A percentile compares a stretch with the other conserved stretches of the same genome.
These are phyloP conservation scores for Parachaetomium inaequale DNA, from an alignment of 495 filamentous ascomycete genomes.

Conservation along the genomic window DNA sequence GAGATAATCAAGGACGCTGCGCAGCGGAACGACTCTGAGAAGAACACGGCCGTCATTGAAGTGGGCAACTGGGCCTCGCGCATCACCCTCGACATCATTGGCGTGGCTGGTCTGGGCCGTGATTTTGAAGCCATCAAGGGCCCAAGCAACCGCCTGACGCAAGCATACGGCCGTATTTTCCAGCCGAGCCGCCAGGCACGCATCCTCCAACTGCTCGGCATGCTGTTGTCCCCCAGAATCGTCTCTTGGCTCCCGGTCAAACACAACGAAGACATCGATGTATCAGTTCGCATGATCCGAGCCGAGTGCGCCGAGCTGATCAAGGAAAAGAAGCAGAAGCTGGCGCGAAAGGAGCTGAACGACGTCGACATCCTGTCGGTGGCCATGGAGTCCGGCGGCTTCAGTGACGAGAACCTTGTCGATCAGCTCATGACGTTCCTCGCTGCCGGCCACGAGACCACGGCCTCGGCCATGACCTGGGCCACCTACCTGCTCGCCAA, in stretches of 20 bases:
- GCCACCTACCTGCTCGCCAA: slow-evolving; percentile 50
- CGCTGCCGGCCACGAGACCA: slow-evolving; percentile 81
- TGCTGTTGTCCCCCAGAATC: slow-evolving; percentile 50
- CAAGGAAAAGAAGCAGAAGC: slow-evolving; percentile 59
- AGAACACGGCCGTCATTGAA: slow-evolving; percentile 54
- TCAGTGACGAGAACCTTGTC: slow-evolving; percentile 73
- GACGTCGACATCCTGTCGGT: slow-evolving; percentile 80
- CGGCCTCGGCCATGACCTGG: slow-evolving; percentile 56
- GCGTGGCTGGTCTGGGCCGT: slow-evolving; percentile 71
- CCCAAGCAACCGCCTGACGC: slow-evolving; percentile 58
- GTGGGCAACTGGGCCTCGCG: slow-evolving; percentile 65
- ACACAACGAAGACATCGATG: slow-evolving; percentile 59
- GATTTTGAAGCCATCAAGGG: slow-evolving; percentile 72
- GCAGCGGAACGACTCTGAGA: slow-evolving; percentile 40
- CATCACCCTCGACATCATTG: slow-evolving; percentile 84
- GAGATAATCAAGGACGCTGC: slow-evolving; percentile 26
- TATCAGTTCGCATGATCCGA: slow-evolving; percentile 57
- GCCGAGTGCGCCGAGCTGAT: slow-evolving; percentile 63
- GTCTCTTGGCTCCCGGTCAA: slow-evolving; percentile 57
- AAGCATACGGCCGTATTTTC: slow-evolving; percentile 64
- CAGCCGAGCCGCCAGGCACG: slow-evolving; percentile 37
- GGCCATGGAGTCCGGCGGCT: slow-evolving; percentile 70
- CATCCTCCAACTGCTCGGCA: slow-evolving; percentile 43
- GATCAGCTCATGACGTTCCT: slow-evolving; percentile 97
- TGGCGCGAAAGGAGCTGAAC: slow-evolving; percentile 48